Evolutionary conservation across 2,329 filamentous ascomycete genomes (phyloP).

Genomic region (Fusarium pilosicola): DNA sequence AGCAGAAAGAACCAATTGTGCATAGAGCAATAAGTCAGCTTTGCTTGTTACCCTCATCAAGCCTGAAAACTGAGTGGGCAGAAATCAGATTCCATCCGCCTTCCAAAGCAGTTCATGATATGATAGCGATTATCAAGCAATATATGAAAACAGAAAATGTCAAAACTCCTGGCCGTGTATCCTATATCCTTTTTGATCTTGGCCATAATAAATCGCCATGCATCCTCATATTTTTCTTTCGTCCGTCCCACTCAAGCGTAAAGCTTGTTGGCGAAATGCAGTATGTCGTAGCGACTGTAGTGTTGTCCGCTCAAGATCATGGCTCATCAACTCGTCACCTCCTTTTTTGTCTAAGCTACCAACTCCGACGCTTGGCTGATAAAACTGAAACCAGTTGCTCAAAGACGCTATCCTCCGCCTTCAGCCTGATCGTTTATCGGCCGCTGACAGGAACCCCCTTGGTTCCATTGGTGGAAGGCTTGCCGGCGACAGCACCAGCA

Average conservation of each 20-base stretch:
- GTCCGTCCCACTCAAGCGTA: slow-evolving; percentile 23
- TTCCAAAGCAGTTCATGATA: slow-evolving; percentile 24
- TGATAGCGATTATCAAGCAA: slow-evolving; percentile 26
- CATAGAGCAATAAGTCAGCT: not conserved
- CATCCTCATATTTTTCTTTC: slow-evolving; percentile 37
- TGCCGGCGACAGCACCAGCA: slow-evolving; percentile 49
- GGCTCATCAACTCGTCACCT: slow-evolving; percentile 35
- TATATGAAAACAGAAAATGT: slow-evolving; percentile 21
- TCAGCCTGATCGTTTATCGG: slow-evolving; percentile 40
- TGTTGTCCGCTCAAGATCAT: slow-evolving; percentile 30
- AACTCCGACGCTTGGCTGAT: slow-evolving; percentile 27
- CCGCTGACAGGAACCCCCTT: slow-evolving; percentile 48
- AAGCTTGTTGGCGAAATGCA: slow-evolving; percentile 29
- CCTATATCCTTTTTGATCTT: slow-evolving; percentile 45
- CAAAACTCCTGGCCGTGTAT: slow-evolving; percentile 45
- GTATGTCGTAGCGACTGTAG: slow-evolving; percentile 28
- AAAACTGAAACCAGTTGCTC: slow-evolving; percentile 22
- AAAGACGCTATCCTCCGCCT: slow-evolving; percentile 10
- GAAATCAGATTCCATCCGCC: slow-evolving; percentile 24
- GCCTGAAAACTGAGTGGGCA: slow-evolving; percentile 6
- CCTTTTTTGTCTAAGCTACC: slow-evolving; percentile 33
- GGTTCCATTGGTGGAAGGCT: slow-evolving; percentile 40
- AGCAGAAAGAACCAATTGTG: not conserved
- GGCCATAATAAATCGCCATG: slow-evolving; percentile 38
- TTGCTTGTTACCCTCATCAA: slow-evolving; percentile 2